Base-by-base conservation (phyloP, 495 filamentous ascomycete species). In the Margaritispora aquatica region DNA sequence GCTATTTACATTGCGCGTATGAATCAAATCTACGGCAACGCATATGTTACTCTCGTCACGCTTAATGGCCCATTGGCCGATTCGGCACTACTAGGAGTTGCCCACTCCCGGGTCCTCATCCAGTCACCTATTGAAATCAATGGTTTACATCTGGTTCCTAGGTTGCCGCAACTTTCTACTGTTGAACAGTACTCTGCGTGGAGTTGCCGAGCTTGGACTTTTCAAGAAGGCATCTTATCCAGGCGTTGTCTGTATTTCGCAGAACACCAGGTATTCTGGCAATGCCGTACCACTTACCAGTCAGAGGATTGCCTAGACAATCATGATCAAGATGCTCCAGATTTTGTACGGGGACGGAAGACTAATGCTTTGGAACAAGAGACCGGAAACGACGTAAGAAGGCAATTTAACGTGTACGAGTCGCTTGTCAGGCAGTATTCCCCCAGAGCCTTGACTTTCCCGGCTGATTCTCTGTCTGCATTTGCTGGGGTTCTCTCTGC, bases 1-100 rank as follows among this genome's bases (percentile, higher is more conserved):
- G 41, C 29, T 10, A n/a, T 19, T 23, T 51, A 70, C 44, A 63
- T 66, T 26, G 31, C 55, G 9, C 52, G 61, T 26, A 72, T 72
- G 69, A 52, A 41, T 26, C 38, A 56, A 31, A 68, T 68, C 10
- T 69, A 69, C 53, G 44, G 38, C 21, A 48, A 48, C 21, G 44
- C 44, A 19, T n/a, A 23, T n/a, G 8, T 48, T 23, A 48, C 44
- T 34, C 29, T 34, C 29, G 29, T 34, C 29, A 34, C 29, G 29
- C 29, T 34, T 34, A 34, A 34, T 34, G 29, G 13, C 29, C 29
- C 29, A 34, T 34, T 13, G 5, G 29, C 29, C 29, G 29, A 34
- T 34, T 34, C 29, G 29, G 29, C 29, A 34, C 13, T 13, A 34
- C 29, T 34, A 34, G 29, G 29, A 34, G 29, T 34, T 34, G 29